Evolutionary conservation across 2,329 filamentous ascomycete genomes (phyloP), one percentile per base, ranked within the genome.

Genomic region (Penicillium sp.): DNA sequence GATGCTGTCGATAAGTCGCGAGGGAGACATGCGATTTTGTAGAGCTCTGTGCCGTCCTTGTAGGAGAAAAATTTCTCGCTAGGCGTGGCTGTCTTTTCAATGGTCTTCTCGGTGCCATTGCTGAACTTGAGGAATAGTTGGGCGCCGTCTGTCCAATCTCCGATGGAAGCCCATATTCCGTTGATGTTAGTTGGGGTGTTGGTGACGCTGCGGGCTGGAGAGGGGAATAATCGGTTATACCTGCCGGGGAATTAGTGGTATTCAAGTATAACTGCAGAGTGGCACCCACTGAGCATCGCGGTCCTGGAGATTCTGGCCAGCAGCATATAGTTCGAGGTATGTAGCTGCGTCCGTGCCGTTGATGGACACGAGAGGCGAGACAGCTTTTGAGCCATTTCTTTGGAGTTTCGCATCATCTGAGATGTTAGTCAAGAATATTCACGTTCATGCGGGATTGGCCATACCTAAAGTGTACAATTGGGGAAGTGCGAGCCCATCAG

Each of bases 401-500:
- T 53, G 51, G 9, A 54, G 18, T 29, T 55, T 57, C 12, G 55
- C 52, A 40, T 56, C 56, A 47, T 34, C 55, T 63, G 30, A 54
- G 3, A 29, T 2, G 1, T 38, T 40, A n/a, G 29, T 58, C 1
- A 16, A 13, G 3, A 8, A 58, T 45, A 25, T 18, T 12, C 10
- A 6, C 3, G 30, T 8, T 13, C 10, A 14, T n/a, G n/a, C n/a
- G 4, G 25, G 11, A 10, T 25, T 2, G 6, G 11, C 48, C 53
- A 27, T 49, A 60, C 59, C 49, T 25, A 61, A 50, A 27, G 54
- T 43, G 39, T 81, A 85, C 2, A 83, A 70, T 50, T 81, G 74
- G 0, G 83, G 83, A 10, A 82, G 62, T 45, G 77, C 74, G 14
- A 72, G 64, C n/a, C 83, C 83, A 60, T 86, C 81, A 3, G 68